A percentile compares a stretch with the other conserved stretches of the same genome.
Evolutionary conservation across 140 eudicot genomes (phyloP).

Genomic region (Flaveria floridana): DNA sequence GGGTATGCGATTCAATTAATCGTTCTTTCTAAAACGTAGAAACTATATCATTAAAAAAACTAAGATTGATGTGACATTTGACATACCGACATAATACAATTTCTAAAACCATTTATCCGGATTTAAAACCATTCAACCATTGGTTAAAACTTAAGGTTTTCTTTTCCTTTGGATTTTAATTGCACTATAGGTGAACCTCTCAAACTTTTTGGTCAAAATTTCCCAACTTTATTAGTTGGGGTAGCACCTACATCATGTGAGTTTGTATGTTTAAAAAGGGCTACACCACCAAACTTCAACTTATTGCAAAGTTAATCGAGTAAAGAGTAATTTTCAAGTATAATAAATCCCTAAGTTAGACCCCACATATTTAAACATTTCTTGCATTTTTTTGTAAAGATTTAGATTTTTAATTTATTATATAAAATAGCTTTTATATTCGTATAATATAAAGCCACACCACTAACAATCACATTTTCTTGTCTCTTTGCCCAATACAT

Average conservation of each 20-base stretch:
- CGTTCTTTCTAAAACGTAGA: neutral
- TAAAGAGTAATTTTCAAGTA: constrained; percentile 37
- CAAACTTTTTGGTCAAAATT: constrained; percentile 24
- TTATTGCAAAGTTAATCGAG: constrained; percentile 35
- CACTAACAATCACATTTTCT: neutral
- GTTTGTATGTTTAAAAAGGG: constrained; percentile 30
- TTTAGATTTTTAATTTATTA: no score
- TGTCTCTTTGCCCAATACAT: neutral
- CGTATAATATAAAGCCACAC: neutral
- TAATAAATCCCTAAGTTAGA: constrained; percentile 27
- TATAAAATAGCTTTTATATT: neutral
- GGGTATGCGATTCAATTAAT: neutral
- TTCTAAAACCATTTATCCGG: neutral
- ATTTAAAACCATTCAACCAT: neutral
- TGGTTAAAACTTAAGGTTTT: neutral
- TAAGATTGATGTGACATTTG: neutral
- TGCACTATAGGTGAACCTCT: constrained; percentile 25
- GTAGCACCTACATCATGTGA: constrained; percentile 37
- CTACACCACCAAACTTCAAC: constrained; percentile 42
- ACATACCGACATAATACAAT: neutral
- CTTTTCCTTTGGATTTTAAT: constrained; percentile 17
- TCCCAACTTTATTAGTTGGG: constrained; percentile 27
- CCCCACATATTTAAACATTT: constrained; percentile 28
- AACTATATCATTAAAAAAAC: neutral
- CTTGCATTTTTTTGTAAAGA: neutral